Percentiles rank a stretch among this genome's conserved stretches.
Conservation (phyloP, 1,139 yeast species). For the Pichia sp. region DNA sequence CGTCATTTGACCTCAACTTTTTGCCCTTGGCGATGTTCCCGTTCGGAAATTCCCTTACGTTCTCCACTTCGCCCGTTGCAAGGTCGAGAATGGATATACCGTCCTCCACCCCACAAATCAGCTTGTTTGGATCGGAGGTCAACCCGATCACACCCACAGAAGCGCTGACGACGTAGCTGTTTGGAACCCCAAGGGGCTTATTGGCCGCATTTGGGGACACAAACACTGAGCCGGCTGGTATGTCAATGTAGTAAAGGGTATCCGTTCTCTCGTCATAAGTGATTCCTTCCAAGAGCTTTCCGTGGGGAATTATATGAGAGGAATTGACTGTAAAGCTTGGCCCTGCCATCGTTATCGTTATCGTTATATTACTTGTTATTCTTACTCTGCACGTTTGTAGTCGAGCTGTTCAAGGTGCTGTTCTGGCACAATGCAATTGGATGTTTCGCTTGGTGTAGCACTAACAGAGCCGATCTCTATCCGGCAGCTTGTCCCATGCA, state of each 20-base stretch:
- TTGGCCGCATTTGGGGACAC: not conserved
- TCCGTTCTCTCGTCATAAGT: slow-evolving; percentile 56
- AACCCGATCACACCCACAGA: slow-evolving; percentile 62
- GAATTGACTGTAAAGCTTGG: slow-evolving; percentile 5
- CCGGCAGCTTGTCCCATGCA: not conserved
- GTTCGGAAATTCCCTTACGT: slow-evolving; percentile 43
- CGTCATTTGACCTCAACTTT: slow-evolving; percentile 66
- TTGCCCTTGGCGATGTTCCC: slow-evolving; percentile 24
- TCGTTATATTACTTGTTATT: too few species aligned
- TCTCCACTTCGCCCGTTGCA: slow-evolving; percentile 38
- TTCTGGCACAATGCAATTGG: too few species aligned
- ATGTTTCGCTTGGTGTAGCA: too few species aligned
- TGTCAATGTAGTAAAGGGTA: slow-evolving; percentile 67
- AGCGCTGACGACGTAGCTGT: slow-evolving; percentile 32
- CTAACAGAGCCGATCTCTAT: not conserved
- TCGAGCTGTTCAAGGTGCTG: too few species aligned
- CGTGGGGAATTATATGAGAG: slow-evolving; percentile 40
- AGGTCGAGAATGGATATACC: slow-evolving; percentile 55
- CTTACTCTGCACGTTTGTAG: too few species aligned
- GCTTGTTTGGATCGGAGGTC: slow-evolving; percentile 41
- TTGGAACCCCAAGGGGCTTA: slow-evolving; percentile 5
- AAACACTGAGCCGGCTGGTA: slow-evolving; percentile 40
- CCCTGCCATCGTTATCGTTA: not conserved
- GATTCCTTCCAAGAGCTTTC: slow-evolving; percentile 62
- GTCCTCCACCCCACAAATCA: slow-evolving; percentile 48